A percentile compares a stretch with the other conserved stretches of the same genome.
phyloP scores from a whole-genome alignment of 2,329 filamentous ascomycete genomes.

The Hirsutella rhossiliensis region DNA sequence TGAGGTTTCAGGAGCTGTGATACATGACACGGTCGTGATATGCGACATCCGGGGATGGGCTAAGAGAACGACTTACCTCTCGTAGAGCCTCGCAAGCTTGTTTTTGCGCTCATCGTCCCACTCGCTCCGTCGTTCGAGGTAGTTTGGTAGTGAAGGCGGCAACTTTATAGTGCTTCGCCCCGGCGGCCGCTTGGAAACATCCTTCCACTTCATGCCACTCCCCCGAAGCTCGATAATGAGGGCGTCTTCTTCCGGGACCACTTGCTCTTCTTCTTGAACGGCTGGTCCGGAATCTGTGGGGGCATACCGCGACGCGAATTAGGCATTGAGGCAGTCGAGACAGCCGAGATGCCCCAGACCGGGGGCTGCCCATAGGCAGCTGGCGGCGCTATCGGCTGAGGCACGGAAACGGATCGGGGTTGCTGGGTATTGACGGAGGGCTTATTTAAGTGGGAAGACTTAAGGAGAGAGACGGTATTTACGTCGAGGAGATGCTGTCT shows the following conservation, averaged over 20 bases:
- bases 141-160: slow-evolving; percentile 91
- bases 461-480: slow-evolving; percentile 90
- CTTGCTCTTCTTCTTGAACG: slow-evolving; percentile 90
- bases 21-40: no score
- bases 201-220: slow-evolving; percentile 95
- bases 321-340: slow-evolving; percentile 19
- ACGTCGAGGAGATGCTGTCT: slow-evolving; percentile 54
- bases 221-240: slow-evolving; percentile 85
- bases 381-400: slow-evolving; percentile 8
- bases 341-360: slow-evolving; percentile 13
- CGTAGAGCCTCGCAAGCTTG: slow-evolving; percentile 86
- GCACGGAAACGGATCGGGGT: slow-evolving; percentile 12
- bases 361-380: slow-evolving; percentile 10
- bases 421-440: slow-evolving; percentile 37
- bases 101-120: slow-evolving; percentile 98
- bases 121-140: slow-evolving; percentile 81
- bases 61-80: slow-evolving; percentile 53
- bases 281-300: slow-evolving; percentile 48
- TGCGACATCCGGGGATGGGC: no score
- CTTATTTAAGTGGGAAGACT: slow-evolving; percentile 63
- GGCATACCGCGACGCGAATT: slow-evolving; percentile 20
- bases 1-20: no score
- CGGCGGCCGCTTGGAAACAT: slow-evolving; percentile 83
- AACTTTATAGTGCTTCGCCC: slow-evolving; percentile 90
- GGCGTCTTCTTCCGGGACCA: slow-evolving; percentile 88